A percentile compares a stretch with the other conserved stretches of the same genome.
These are phyloP conservation scores for Hericium coralloides DNA, from an alignment of 768 basidiomycete genomes.

Conservation along the genomic window DNA sequence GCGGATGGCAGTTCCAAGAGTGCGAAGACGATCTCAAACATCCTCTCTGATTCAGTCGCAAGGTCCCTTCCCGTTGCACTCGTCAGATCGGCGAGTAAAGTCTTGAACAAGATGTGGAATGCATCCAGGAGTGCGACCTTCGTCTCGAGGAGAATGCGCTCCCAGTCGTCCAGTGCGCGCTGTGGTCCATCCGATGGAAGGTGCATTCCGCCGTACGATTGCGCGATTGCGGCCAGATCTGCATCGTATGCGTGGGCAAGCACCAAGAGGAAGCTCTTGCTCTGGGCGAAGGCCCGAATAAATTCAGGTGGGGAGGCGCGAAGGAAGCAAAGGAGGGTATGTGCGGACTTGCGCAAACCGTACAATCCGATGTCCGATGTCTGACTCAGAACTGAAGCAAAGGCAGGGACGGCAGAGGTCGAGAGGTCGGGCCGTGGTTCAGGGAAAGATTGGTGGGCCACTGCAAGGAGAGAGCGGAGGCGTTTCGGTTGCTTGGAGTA, in stretches of 20 bases:
- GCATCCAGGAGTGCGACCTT: slow-evolving; percentile 66
- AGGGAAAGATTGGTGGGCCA: slow-evolving; percentile 27
- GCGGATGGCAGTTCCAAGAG: slow-evolving; percentile 41
- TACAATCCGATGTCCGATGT: slow-evolving; percentile 44
- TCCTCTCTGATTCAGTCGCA: slow-evolving; percentile 39
- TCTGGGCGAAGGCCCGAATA: slow-evolving; percentile 42
- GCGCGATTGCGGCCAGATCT: slow-evolving; percentile 45
- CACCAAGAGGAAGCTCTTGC: slow-evolving; percentile 42
- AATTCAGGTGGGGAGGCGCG: slow-evolving; percentile 40
- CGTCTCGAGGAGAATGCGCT: slow-evolving; percentile 59
- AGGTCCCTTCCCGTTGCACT: slow-evolving; percentile 32
- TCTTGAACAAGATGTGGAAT: slow-evolving; percentile 50
- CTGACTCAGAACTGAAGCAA: slow-evolving; percentile 39
- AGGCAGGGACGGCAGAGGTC: slow-evolving; percentile 39
- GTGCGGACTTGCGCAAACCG: slow-evolving; percentile 51
- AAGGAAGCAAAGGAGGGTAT: slow-evolving; percentile 48
- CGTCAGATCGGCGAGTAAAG: slow-evolving; percentile 41
- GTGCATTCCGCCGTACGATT: slow-evolving; percentile 50
- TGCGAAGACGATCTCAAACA: slow-evolving; percentile 50
- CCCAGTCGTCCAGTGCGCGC: slow-evolving; percentile 50
- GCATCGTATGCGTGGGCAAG: slow-evolving; percentile 53
- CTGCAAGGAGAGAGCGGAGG: slow-evolving; percentile 34
- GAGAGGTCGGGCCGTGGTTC: slow-evolving; percentile 26
- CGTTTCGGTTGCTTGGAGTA: slow-evolving; percentile 40
- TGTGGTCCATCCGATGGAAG: slow-evolving; percentile 20